Percentiles rank a stretch among this genome's conserved stretches.
Conservation (phyloP, 2,329 filamentous ascomycete genomes). For the Apiospora marii region DNA sequence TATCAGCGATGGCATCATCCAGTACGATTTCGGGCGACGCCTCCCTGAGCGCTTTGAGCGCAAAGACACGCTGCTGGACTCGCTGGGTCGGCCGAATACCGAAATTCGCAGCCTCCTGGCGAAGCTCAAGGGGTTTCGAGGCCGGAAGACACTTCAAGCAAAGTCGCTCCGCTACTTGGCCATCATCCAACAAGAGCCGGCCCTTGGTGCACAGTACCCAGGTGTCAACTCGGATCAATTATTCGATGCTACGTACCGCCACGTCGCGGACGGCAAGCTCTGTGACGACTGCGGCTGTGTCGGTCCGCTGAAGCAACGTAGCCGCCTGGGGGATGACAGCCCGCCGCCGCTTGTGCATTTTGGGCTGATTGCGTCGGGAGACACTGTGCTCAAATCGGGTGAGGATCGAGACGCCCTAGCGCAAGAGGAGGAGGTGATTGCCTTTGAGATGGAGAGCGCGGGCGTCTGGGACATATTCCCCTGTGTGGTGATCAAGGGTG, state of each 20-base stretch:
- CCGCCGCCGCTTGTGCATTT: constrained; percentile 43
- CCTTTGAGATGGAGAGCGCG: constrained; percentile 47
- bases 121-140: constrained; percentile 38
- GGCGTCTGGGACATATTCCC: constrained; percentile 44
- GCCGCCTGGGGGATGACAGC: constrained; percentile 28
- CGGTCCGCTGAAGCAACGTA: constrained; percentile 33
- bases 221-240: constrained; percentile 31
- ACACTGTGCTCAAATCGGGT: constrained; percentile 50
- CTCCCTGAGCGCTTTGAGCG: constrained; percentile 32
- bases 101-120: constrained; percentile 37
- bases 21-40: constrained; percentile 42
- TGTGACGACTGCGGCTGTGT: constrained; percentile 33
- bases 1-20: constrained; percentile 38
- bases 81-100: constrained; percentile 31
- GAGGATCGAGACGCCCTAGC: constrained; percentile 46
- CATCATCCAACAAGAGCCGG: constrained; percentile 21
- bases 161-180: constrained; percentile 27
- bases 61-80: constrained; percentile 35
- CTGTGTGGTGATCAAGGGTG: constrained; percentile 48
- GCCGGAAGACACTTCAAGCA: constrained; percentile 26
- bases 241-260: constrained; percentile 32
- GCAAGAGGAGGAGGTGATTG: constrained; percentile 35
- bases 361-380: constrained; percentile 48
- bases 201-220: constrained; percentile 28
- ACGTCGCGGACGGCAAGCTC: constrained; percentile 25